Percentiles rank a stretch among this genome's conserved stretches.
Conservation (phyloP, 371 early-diverging fungal genomes). For the Phascolomyces articulosus region DNA sequence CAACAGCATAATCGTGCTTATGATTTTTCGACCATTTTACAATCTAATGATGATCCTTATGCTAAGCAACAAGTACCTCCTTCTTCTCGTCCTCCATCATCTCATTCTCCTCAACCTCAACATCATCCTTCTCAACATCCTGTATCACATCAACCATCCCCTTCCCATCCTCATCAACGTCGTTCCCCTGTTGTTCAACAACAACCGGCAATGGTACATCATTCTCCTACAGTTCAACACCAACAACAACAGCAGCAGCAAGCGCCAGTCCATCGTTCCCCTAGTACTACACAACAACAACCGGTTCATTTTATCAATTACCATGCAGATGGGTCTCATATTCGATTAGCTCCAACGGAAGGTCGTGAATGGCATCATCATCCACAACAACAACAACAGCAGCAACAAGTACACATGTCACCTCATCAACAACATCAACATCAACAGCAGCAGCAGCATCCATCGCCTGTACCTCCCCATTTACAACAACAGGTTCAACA, state of each 20-base stretch:
- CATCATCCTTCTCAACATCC: background rate
- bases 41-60: conserved; percentile 9
- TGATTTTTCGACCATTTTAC: conserved; percentile 24
- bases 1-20: conserved; percentile 14
- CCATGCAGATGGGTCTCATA: conserved; percentile 14
- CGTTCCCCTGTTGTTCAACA: conserved; percentile 10
- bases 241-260: conserved; percentile 9
- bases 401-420: background rate
- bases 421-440: background rate
- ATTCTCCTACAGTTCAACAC: background rate
- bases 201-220: conserved; percentile 1
- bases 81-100: background rate
- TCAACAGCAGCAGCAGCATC: background rate
- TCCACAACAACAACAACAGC: background rate
- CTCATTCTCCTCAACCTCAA: background rate
- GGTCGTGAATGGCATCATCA: conserved; percentile 2
- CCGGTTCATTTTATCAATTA: conserved; percentile 18
- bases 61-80: background rate
- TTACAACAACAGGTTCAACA: background rate
- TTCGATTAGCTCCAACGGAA: conserved; percentile 1
- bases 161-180: background rate
- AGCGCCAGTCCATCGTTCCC: too few relatives aligned
- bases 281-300: background rate
- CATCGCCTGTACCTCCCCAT: too few relatives aligned
- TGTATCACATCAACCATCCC: background rate